Conservation (phyloP, 345 rosid species). For the Brassica carinata region DNA sequence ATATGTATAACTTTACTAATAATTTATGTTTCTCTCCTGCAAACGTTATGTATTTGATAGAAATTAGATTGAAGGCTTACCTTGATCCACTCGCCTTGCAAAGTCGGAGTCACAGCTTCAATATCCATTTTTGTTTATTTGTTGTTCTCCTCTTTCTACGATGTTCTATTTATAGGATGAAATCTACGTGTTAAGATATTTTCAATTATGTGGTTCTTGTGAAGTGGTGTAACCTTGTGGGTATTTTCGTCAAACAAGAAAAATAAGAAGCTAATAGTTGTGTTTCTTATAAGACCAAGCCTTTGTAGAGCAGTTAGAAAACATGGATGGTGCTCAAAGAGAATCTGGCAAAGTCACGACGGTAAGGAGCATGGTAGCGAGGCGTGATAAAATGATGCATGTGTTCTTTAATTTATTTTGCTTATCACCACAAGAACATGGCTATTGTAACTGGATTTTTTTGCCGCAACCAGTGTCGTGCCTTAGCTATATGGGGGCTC, state of each 20-base stretch:
- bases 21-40: background rate
- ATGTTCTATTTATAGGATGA: background rate
- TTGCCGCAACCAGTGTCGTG: background rate
- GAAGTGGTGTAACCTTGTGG: background rate
- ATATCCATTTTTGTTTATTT: background rate
- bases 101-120: background rate
- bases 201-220: background rate
- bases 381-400: background rate
- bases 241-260: background rate
- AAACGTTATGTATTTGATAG: background rate
- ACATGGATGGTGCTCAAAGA: background rate
- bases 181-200: background rate
- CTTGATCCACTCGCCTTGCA: constrained; percentile 7
- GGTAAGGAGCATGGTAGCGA: no score
- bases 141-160: background rate
- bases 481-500: no score
- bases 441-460: background rate
- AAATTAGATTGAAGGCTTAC: background rate
- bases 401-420: background rate
- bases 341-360: background rate
- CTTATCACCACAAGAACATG: background rate
- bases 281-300: background rate
- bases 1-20: background rate
- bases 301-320: background rate
- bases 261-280: background rate